A percentile compares a stretch with the other conserved stretches of the same genome.
Evolutionary conservation across 768 basidiomycete genomes (phyloP).

Genomic region (Boletus subparvulus): DNA sequence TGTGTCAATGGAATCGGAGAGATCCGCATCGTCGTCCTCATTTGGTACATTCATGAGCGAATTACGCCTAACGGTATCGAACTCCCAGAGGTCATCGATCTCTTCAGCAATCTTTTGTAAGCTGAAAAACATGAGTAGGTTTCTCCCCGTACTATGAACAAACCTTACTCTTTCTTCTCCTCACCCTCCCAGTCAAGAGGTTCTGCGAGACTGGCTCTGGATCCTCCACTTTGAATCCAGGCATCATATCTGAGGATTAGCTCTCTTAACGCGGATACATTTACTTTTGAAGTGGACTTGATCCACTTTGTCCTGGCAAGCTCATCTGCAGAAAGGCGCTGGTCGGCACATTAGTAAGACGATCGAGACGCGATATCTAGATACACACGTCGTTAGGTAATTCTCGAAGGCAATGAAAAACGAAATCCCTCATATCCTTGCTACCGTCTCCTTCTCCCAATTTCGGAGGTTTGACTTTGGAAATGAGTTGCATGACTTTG

Average conservation of each 20-base stretch:
- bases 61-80: constrained; percentile 63
- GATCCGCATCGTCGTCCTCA: constrained; percentile 26
- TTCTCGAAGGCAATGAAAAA: constrained; percentile 79
- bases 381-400: constrained; percentile 69
- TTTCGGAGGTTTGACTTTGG: constrained; percentile 78
- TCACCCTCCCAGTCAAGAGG: constrained; percentile 72
- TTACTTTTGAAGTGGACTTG: constrained; percentile 64
- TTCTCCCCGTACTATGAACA: background rate
- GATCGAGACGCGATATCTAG: background rate
- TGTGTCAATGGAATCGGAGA: constrained; percentile 14
- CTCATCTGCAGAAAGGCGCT: constrained; percentile 91
- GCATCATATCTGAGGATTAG: constrained; percentile 76
- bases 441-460: constrained; percentile 76
- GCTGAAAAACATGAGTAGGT: constrained; percentile 11
- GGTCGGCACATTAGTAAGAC: constrained; percentile 9
- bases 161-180: constrained; percentile 52
- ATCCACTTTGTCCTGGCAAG: constrained; percentile 89
- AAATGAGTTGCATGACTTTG: constrained; percentile 86
- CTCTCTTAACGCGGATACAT: constrained; percentile 72
- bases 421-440: constrained; percentile 86
- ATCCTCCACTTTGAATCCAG: constrained; percentile 65
- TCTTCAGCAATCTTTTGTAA: constrained; percentile 23
- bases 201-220: constrained; percentile 73
- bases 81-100: constrained; percentile 63
- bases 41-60: constrained; percentile 26